These are phyloP conservation scores for Saccharum officinarum DNA, from an alignment of 176 grass and related monocot genomes.

Conservation along the genomic window DNA sequence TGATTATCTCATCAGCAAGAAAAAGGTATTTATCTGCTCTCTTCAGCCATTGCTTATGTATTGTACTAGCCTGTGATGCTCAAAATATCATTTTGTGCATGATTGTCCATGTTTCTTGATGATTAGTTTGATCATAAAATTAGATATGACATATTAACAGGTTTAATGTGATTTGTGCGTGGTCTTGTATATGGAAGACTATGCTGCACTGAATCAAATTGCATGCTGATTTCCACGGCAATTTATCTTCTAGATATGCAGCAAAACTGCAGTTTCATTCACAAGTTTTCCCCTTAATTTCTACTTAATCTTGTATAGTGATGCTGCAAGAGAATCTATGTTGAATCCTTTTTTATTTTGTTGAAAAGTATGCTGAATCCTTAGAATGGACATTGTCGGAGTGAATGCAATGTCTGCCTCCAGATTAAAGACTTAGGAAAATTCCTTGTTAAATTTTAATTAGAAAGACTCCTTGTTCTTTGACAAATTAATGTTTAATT, in stretches of 20 bases:
- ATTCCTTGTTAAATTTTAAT: not conserved
- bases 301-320: not conserved
- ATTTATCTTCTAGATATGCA: not conserved
- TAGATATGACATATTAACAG: not conserved
- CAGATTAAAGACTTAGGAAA: not conserved
- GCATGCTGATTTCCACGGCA: not conserved
- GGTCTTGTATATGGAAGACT: not conserved
- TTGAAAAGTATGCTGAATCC: not conserved
- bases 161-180: not conserved
- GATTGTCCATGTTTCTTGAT: not conserved
- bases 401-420: not conserved
- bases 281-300: slow-evolving; percentile 1
- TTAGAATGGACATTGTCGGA: slow-evolving; percentile 11
- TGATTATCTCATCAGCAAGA: not conserved
- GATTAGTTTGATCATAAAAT: not conserved
- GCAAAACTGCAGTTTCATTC: not conserved
- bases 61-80: not conserved
- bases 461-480: not conserved
- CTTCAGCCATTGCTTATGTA: not conserved
- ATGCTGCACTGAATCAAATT: not conserved
- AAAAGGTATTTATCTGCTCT: not conserved
- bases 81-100: not conserved
- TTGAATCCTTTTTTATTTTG: not conserved
- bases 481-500: not conserved
- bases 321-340: slow-evolving; percentile 1